Conservation (phyloP, 352 stramenopile species). For the Phytophthora aleatoria region DNA sequence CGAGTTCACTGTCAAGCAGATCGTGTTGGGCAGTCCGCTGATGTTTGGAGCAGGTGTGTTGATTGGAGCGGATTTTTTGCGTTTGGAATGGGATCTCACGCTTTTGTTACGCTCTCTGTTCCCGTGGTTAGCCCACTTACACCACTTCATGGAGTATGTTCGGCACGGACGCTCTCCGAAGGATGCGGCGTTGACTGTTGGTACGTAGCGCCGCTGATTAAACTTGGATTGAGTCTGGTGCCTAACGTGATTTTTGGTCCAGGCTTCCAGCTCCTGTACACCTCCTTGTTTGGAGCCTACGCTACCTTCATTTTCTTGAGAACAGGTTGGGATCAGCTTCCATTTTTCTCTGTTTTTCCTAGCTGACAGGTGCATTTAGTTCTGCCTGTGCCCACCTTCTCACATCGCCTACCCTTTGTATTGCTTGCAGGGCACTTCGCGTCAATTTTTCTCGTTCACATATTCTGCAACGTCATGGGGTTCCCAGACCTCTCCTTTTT, state of each 20-base stretch:
- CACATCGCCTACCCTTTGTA: background rate
- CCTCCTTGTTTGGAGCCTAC: slow-evolving; percentile 95
- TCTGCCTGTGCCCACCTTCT: slow-evolving; percentile 1
- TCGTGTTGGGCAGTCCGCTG: slow-evolving; percentile 87
- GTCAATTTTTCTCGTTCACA: slow-evolving; percentile 90
- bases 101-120: slow-evolving; percentile 3
- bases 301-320: slow-evolving; percentile 93
- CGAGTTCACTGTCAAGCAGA: slow-evolving; percentile 78
- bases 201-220: slow-evolving; percentile 35
- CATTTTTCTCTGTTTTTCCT: background rate
- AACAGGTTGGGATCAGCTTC: slow-evolving; percentile 56
- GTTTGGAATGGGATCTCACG: slow-evolving; percentile 7
- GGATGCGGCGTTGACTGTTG: slow-evolving; percentile 79
- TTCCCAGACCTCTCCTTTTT: slow-evolving; percentile 91
- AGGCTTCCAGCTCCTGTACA: slow-evolving; percentile 96
- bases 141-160: slow-evolving; percentile 88
- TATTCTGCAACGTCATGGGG: slow-evolving; percentile 97
- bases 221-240: slow-evolving; percentile 8
- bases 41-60: slow-evolving; percentile 94
- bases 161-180: slow-evolving; percentile 67
- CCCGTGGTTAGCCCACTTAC: slow-evolving; percentile 70
- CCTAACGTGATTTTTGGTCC: slow-evolving; percentile 6
- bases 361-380: background rate
- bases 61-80: slow-evolving; percentile 8
- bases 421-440: slow-evolving; percentile 74